Evolutionary conservation across 805 yeast species (phyloP), one percentile per base, ranked within the genome.

Genomic region (Candida jianshihensis): DNA sequence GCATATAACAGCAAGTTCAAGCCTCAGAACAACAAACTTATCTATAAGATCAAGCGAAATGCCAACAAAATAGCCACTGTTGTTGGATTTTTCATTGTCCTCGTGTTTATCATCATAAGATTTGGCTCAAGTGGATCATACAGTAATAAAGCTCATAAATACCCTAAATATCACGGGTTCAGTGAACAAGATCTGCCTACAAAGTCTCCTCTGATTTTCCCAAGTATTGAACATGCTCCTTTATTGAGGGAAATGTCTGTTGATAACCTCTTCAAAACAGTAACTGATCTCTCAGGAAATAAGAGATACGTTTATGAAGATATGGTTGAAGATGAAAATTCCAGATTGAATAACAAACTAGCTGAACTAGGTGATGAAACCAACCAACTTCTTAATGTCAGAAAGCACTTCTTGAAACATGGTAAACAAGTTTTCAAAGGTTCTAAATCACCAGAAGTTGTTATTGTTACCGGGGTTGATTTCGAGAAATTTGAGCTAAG

Each of bases 381-480:
- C 0, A 60, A 59, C 30, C 66, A 63, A 44, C 52, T 59, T 38
- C 36, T 53, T 25, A 47, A 59, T 30, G 81, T 78, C 7, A 74
- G 72, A 39, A 74, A 71, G 45, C 61, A 70, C 26, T 83, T 82
- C 57, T 68, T 75, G 42, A 75, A 75, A 38, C 84, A 77, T 46
- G 88, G 85, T 30, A 78, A 75, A 50, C 61, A 72, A 34, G 77
- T 71, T 12, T 76, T 53, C 53, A 48, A 48, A 35, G 54, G 52
- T 16, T 31, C 43, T 14, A 55, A 57, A 7, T 60, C 70, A 17
- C 92, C 92, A 8, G 81, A 79, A 37, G 67, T 82, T 18, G 77
- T 89, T 16, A 55, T 89, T 27, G 96, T 89, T 13, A 75, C 94
- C 0, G 80, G 83, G 2, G 63, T 89, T 20, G 95, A 88, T 61